These are phyloP conservation scores for Globisporangium cystogenes DNA, from an alignment of 352 stramenopile species.

Conservation along the genomic window DNA sequence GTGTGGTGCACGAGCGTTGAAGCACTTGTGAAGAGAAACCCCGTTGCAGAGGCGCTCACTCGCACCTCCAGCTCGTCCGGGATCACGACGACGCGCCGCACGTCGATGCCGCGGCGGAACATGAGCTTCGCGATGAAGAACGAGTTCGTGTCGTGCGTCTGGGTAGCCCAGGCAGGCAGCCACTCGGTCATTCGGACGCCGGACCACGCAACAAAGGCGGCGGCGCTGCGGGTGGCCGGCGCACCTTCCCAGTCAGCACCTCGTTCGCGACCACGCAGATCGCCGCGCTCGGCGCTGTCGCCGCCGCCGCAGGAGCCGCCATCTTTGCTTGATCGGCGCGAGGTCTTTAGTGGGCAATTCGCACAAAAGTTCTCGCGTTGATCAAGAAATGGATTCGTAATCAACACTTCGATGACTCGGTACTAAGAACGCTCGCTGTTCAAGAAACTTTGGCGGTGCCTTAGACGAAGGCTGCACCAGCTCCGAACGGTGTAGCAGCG, in stretches of 20 bases:
- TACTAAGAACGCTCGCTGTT: no score
- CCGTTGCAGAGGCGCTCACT: neutral
- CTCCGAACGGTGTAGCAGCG: no score
- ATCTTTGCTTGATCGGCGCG: no score
- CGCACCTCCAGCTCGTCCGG: conserved; percentile 68
- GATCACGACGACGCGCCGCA: conserved; percentile 74
- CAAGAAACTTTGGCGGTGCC: no score
- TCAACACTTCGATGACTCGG: no score
- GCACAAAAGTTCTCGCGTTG: no score
- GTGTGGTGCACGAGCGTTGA: neutral
- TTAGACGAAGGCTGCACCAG: no score
- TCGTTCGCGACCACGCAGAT: conserved; percentile 83
- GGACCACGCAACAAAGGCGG: no score
- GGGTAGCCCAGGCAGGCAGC: neutral
- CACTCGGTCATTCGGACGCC: no score
- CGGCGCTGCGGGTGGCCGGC: no score
- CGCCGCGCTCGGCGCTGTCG: conserved; percentile 36
- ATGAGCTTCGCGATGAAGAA: conserved; percentile 79
- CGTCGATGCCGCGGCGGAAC: conserved; percentile 72
- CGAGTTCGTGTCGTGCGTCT: conserved; percentile 86
- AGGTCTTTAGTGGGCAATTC: no score
- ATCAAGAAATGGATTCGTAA: no score
- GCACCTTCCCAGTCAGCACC: conserved; percentile 80
- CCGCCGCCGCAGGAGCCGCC: neutral
- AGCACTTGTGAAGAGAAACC: neutral